Conservation (phyloP, 164 flowering plant genomes). For the Stephania cephalantha region DNA sequence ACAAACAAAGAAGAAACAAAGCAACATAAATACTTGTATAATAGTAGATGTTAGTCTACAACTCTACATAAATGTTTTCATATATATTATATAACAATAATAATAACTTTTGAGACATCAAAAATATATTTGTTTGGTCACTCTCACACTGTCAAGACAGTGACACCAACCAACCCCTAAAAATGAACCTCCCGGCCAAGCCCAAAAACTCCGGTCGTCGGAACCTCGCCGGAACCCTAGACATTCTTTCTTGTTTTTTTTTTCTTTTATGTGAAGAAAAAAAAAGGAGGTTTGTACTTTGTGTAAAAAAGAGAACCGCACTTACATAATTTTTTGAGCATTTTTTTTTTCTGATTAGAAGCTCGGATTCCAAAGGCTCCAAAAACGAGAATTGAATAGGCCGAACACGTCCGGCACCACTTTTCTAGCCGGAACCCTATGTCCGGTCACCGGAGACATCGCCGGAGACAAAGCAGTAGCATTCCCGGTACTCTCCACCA, state of each 20-base stretch:
- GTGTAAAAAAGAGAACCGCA: neutral
- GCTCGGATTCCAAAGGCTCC: slow-evolving; percentile 75
- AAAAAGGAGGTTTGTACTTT: too few relatives aligned
- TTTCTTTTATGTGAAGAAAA: too few relatives aligned
- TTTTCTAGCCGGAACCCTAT: slow-evolving; percentile 60
- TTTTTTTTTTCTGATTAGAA: slow-evolving; percentile 14
- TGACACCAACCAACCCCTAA: neutral
- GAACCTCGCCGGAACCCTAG: neutral
- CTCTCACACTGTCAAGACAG: slow-evolving; percentile 1
- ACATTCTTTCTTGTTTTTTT: neutral
- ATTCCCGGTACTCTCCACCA: neutral
- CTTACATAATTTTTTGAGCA: neutral
- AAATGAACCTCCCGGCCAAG: neutral
- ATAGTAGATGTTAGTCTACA: too few relatives aligned
- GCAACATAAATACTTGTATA: neutral
- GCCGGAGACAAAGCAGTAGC: neutral
- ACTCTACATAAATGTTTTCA: too few relatives aligned
- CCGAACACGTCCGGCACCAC: slow-evolving; percentile 81
- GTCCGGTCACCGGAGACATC: slow-evolving; percentile 11
- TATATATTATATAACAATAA: too few relatives aligned
- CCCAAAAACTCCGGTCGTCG: neutral
- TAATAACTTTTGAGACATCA: too few relatives aligned
- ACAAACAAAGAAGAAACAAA: neutral
- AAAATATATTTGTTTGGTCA: slow-evolving; percentile 1
- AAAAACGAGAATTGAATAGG: slow-evolving; percentile 67